Base-by-base conservation (phyloP, 192 early-diverging fungal species). In the Rhizophagus sp. region DNA sequence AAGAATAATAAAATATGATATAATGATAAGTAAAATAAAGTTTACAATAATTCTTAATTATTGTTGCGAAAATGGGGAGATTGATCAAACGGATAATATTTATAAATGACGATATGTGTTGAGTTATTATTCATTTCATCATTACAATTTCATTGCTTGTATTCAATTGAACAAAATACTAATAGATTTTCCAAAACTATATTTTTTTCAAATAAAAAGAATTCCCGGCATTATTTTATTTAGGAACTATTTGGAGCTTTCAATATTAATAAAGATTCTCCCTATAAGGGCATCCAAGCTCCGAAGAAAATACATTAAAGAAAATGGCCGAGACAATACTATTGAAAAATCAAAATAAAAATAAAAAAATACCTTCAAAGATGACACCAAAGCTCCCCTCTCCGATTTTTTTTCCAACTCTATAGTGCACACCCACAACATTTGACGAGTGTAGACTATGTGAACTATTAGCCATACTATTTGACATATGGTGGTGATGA, bases 321-420 rank as follows among this genome's bases (percentile, higher is more conserved):
- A 41, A 36, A 22, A 8, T 10, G 34, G 11, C 19, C 33, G 17
- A n/a, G 19, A 22, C 8, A 44, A 12, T n/a, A 44, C 34, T 44
- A 44, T 44, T 13, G 19, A 36, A 22, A 36, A 47, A 7, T 22
- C 52, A n/a, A n/a, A 41, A 22, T 5, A 65, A 25, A 49, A 57
- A 33, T 62, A 22, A 50, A 17, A 34, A 34, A 77, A 82, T 85
- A 96, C 97, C 98, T 93, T 99, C 96, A 84, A 98, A 98, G 79
- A 99, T 98, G 86, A 98, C 93, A 69, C 98, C 98, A 91, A 99
- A 99, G 82, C 93, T 95, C 52, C 98, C 98, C 84, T 98, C 97
- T 49, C 97, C 98, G 87, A 99, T 95, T 86, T 96, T 96, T 84
- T 93, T 95, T 63, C 96, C 96, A 49, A 98, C 96, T 82, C 93